These are phyloP conservation scores for Ascochyta lentis DNA, from an alignment of 2,329 filamentous ascomycete genomes.

Conservation along the genomic window DNA sequence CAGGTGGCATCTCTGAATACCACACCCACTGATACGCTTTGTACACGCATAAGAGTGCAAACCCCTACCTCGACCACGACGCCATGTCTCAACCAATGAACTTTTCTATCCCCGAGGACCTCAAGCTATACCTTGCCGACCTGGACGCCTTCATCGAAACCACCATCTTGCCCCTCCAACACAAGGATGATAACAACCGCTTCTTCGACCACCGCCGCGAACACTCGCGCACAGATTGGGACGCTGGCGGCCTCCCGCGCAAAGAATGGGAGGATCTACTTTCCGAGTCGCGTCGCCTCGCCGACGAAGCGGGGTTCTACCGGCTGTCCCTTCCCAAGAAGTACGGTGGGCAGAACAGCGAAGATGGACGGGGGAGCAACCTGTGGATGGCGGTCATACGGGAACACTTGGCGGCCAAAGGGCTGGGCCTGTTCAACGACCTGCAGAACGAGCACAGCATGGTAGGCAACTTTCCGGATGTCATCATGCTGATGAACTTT, in stretches of 20 bases:
- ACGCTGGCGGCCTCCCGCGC: constrained; percentile 62
- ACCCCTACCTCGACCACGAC: neutral
- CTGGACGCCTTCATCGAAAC: constrained; percentile 64
- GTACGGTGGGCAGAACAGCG: constrained; percentile 61
- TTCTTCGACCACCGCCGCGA: constrained; percentile 72
- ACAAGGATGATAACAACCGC: constrained; percentile 64
- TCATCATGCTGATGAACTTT: constrained; percentile 68
- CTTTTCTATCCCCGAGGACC: constrained; percentile 62
- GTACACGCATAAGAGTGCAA: neutral
- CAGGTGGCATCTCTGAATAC: constrained; percentile 1
- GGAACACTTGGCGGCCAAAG: constrained; percentile 65
- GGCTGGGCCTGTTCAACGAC: constrained; percentile 67
- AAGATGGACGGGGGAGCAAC: constrained; percentile 56
- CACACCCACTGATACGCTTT: neutral
- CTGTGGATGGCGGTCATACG: constrained; percentile 69
- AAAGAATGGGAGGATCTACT: constrained; percentile 66
- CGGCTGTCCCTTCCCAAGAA: constrained; percentile 63
- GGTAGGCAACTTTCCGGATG: constrained; percentile 68
- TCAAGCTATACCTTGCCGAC: constrained; percentile 56
- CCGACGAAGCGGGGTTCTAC: constrained; percentile 67
- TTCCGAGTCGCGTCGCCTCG: constrained; percentile 55
- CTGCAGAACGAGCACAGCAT: constrained; percentile 69
- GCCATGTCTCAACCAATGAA: constrained; percentile 14
- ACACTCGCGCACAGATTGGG: constrained; percentile 67
- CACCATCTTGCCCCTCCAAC: constrained; percentile 62